Base-by-base conservation (phyloP, 2,329 filamentous ascomycete genomes). In the Trichoderma koningii region DNA sequence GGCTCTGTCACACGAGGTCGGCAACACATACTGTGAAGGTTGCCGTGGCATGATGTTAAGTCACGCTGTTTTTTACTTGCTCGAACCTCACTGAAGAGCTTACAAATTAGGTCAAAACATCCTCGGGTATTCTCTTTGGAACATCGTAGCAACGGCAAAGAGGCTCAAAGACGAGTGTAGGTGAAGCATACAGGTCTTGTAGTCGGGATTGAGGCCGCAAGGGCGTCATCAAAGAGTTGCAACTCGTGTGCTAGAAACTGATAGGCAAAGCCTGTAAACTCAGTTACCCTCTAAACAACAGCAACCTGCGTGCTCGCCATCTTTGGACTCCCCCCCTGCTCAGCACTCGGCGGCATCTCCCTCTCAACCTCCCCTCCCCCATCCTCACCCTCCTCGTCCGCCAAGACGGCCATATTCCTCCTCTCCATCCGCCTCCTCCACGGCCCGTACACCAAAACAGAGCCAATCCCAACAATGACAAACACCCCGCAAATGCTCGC, bases 401-500 rank as follows among this genome's bases (percentile, higher is more conserved):
- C 48, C 5, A 66, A 60, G 5, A 52, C 48, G 34, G 44, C 47
- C 30, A 28, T 17, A 17, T 65, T 67, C 48, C 68, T 70, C 30
- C 70, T 70, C 9, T 78, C 76, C 47, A 83, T 76, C 9, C 79
- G 76, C 50, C 78, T 75, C 30, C 92, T 84, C 93, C 94, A 97
- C 0, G 91, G 91, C 69, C 84, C 85, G 74, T 97, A 97, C 0
- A 90, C 74, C 0, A 94, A 15, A 0, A 96, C 84, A 7, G 91
- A 92, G 0, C 90, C 81, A 2, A 86, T 75, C 0, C 93, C 94
- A 53, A 92, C 89, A 0, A 96, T 75, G 0, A 97, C 77, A 70
- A 98, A 98, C 0, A 91, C 82, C 0, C 88, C 93, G 69, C 93
- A 97, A 41, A 99, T 97, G 17, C 84, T 85, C 1, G 91, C 95